Base-by-base conservation (phyloP, 805 yeast genomes). In the Limtongia smithiae region DNA sequence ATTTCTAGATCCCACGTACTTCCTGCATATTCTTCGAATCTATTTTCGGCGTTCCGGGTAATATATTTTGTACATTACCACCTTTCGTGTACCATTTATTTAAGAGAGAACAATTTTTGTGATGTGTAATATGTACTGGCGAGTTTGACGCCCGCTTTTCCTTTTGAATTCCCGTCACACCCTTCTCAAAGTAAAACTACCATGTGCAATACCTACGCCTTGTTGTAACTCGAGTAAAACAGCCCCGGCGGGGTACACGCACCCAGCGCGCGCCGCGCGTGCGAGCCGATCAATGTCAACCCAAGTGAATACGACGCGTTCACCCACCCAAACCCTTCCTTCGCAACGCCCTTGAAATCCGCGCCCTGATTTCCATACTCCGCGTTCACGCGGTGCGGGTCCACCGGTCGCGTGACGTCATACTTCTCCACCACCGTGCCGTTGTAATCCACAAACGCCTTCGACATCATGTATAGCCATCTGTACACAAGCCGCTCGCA, bases 241-340 rank as follows among this genome's bases (percentile, higher is more conserved):
- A 76, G 78, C 9, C 71, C 73, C 0, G 95, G 94, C 2, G 87
- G 80, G 2, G 89, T 81, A 45, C 84, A 79, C 3, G 90, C 77
- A 0, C 95, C 96, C 53, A 89, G 71, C 1, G 90, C 87, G 54
- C 95, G 74, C 50, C 74, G 74, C 2, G 90, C 89, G 57, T 79
- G 81, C 43, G 74, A 72, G 55, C 80, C 80, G 67, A 85, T 69
- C 51, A 78, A 78, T 20, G 82, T 74, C 53, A 88, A 69, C 0
- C 96, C 96, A 53, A 84, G 65, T 24, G 83, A 61, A 67, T 79
- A 89, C 60, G 93, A 81, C 4, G 97, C 84, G 70, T 91, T 91
- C 44, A 91, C 96, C 98, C 98, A 91, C 1, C 97, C 98, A 67
- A 91, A 91, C 1, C 98, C 98, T 68, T 93, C 97, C 6, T 85